Evolutionary conservation across 495 filamentous ascomycete species (phyloP), one percentile per base, ranked within the genome.

Genomic region (Aspergillus biplanus): DNA sequence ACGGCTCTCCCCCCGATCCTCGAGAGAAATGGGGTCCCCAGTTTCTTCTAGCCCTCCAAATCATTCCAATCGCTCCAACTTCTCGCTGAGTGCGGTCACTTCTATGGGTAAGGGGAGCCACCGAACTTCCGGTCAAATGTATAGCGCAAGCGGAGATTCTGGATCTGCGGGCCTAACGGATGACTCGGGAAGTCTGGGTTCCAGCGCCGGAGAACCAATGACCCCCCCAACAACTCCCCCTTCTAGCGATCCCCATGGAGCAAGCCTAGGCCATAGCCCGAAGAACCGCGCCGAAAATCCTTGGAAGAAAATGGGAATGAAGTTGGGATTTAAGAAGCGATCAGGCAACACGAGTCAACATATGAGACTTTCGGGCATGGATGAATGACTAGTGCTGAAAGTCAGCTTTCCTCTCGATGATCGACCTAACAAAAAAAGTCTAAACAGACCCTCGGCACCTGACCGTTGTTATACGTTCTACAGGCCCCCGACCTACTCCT

Each of bases 211-310:
- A 50, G 89, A 91, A 65, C 91, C 89, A 0, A 92, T 95, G 88
- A 96, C 92, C n/a, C 92, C 92, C 15, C 92, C 92, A 3, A 93
- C 87, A 7, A 94, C 92, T 6, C 92, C 92, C 8, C 92, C 92
- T 6, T 90, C 87, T 21, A 78, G 85, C 71, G 81, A 84, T 73
- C 64, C 84, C 75, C 74, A 78, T 52, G 60, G 61, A 67, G 67
- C 78, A 73, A 63, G 82, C 70, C 52, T 86, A 67, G 48, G 78
- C 64, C 67, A 80, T 70, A 78, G 80, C 79, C 71, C 89, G 68
- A 72, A 81, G 78, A 66, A 76, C 71, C 76, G 85, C 67, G 77
- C 78, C 48, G 85, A 85, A 39, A 83, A 83, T 69, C 79, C 84
- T 6, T 96, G 92, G 91, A 95, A 92, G 80, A 93, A 92, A 77